Base-by-base conservation (phyloP, 176 grass and related monocot genomes). In the Stipa capillata region DNA sequence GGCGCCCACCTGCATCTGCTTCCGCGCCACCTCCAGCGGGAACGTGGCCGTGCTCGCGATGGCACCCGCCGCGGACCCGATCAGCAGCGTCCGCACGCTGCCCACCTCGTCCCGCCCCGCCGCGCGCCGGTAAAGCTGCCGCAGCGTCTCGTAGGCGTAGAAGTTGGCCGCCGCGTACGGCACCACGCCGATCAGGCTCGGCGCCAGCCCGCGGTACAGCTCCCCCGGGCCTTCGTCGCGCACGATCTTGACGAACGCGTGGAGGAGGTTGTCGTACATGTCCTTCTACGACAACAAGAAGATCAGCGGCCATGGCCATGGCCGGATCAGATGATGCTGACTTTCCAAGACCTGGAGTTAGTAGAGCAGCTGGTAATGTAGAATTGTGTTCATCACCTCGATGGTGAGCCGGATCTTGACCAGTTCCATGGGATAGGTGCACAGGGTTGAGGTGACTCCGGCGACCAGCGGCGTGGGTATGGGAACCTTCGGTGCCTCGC, bases 331-430 rank as follows among this genome's bases (percentile, higher is more conserved):
- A n/a, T n/a, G n/a, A n/a, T n/a, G n/a, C n/a, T n/a, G n/a, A n/a
- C n/a, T n/a, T n/a, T n/a, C n/a, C n/a, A n/a, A n/a, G n/a, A n/a
- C n/a, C n/a, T n/a, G n/a, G n/a, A n/a, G n/a, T n/a, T n/a, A n/a
- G n/a, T n/a, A n/a, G n/a, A n/a, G n/a, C n/a, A n/a, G n/a, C n/a
- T n/a, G n/a, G n/a, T n/a, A n/a, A n/a, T n/a, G 34, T 32, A 15
- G 9, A 32, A 32, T 21, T 3, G 9, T 14, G 60, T 25, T 27
- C n/a, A 48, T 44, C 15, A 92, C 93, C 93, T 93, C 86, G 73
- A 97, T 97, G 56, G 94, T 97, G n/a, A 97, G 74, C 52, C 91
- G 79, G 72, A 91, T 97, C 81, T 93, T 97, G 58, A 93, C 74
- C 1, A 97, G 83, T 31, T 97, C 94, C 77, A 97, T 85, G 74